Conservation (phyloP, 2,329 filamentous ascomycete genomes). For the Aspergillus quadricinctus region DNA sequence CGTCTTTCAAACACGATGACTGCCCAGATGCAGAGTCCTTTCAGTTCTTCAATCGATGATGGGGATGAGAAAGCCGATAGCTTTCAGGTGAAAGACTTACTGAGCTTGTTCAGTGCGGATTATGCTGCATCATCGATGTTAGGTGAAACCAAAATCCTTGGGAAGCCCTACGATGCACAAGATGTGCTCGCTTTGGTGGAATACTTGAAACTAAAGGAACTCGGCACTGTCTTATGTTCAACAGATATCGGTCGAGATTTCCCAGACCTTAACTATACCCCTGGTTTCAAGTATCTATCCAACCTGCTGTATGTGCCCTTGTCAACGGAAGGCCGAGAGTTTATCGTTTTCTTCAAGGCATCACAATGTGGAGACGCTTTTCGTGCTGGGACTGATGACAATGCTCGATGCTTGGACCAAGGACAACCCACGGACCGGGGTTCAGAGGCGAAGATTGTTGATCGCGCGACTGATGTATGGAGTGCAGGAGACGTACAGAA, state of each 20-base stretch:
- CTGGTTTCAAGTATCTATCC: slow-evolving; percentile 73
- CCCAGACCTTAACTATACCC: slow-evolving; percentile 72
- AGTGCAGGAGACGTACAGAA: slow-evolving; percentile 85
- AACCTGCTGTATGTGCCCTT: slow-evolving; percentile 79
- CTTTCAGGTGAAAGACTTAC: slow-evolving; percentile 77
- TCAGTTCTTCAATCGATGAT: slow-evolving; percentile 79
- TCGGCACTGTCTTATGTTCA: slow-evolving; percentile 72
- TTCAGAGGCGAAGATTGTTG: slow-evolving; percentile 74
- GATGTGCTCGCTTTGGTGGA: slow-evolving; percentile 81
- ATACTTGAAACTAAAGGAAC: slow-evolving; percentile 70
- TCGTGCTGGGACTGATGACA: slow-evolving; percentile 65
- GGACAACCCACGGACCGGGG: slow-evolving; percentile 78
- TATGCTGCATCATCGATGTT: slow-evolving; percentile 79
- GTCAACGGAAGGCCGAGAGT: slow-evolving; percentile 70
- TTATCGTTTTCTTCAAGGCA: slow-evolving; percentile 84
- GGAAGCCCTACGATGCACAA: slow-evolving; percentile 68
- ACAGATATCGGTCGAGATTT: slow-evolving; percentile 74
- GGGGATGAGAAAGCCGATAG: slow-evolving; percentile 89
- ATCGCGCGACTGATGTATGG: slow-evolving; percentile 67
- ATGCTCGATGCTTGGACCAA: slow-evolving; percentile 73
- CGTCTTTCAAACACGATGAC: slow-evolving; percentile 79
- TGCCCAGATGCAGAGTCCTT: slow-evolving; percentile 78
- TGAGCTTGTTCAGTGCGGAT: slow-evolving; percentile 81
- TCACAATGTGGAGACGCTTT: slow-evolving; percentile 77
- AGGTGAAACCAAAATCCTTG: slow-evolving; percentile 85